Base-by-base conservation (phyloP, 1,284 basidiomycete genomes). In the Cryptococcus depauperatus region DNA sequence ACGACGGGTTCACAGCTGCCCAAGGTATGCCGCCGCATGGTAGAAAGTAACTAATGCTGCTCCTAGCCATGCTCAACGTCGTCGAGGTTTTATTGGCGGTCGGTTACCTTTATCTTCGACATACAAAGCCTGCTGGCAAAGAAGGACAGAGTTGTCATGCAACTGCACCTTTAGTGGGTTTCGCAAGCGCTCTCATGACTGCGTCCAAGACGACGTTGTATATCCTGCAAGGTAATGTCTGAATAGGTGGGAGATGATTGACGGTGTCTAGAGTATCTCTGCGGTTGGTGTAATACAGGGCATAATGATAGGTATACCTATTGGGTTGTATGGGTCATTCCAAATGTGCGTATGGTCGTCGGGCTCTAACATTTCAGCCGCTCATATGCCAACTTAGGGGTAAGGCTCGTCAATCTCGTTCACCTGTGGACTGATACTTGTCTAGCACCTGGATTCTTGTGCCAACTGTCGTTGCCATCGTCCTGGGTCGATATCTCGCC, bases 121-220 rank as follows among this genome's bases (percentile, higher is more conserved):
- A 88, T 58, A 66, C 80, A 48, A 66, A 71, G 4, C 58, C 71
- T 35, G 35, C 43, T 25, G 19, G 34, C 43, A 16, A 45, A 30
- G 21, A 76, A 83, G 0, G 76, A 3, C 46, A 48, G 19, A 27
- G 27, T 5, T 61, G 61, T 43, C 59, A 61, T 39, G 56, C 56
- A 2, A 55, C 58, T 9, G 63, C 60, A 2, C 77, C 85, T 0
- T 58, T 93, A 30, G 62, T 91, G 40, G 91, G 86, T 0, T 83
- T 92, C 58, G 73, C 78, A 10, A 75, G 79, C 0, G 80, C 77
- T 1, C 65, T 77, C 10, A 83, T 90, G 81, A 93, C 89, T 0
- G 70, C 88, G 22, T 79, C 80, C 49, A 92, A 92, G 74, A 93
- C 89, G 1, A 66, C 80, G 4, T 75, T 92, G n/a, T 93, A 91